Percentiles rank a stretch among this genome's conserved stretches.
Evolutionary conservation across 1,284 basidiomycete species (phyloP).

Genomic region (Meripilus lineatus): DNA sequence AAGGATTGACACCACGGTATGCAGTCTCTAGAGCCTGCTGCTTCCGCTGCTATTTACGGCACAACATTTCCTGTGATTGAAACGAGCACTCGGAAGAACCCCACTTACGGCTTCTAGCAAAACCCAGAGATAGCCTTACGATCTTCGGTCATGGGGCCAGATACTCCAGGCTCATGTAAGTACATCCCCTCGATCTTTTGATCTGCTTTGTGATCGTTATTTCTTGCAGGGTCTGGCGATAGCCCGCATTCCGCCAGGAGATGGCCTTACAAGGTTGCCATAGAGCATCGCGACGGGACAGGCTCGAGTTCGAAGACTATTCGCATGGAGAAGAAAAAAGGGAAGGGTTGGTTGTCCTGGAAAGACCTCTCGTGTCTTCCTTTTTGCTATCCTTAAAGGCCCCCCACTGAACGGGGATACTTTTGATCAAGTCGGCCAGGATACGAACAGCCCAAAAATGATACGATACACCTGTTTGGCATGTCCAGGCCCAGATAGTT

Average conservation of each 20-base stretch:
- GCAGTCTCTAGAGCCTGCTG: slow-evolving; percentile 23
- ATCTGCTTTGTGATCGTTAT: no score
- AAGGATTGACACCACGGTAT: neutral
- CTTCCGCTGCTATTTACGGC: slow-evolving; percentile 31
- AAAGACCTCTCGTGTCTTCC: slow-evolving; percentile 23
- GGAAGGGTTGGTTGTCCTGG: slow-evolving; percentile 33
- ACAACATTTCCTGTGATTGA: slow-evolving; percentile 33
- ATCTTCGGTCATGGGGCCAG: slow-evolving; percentile 37
- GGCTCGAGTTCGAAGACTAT: slow-evolving; percentile 33
- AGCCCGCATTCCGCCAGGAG: slow-evolving; percentile 34
- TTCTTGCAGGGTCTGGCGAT: no score
- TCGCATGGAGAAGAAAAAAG: slow-evolving; percentile 24
- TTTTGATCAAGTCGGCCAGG: slow-evolving; percentile 29
- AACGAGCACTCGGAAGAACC: slow-evolving; percentile 26
- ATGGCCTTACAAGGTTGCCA: slow-evolving; percentile 35
- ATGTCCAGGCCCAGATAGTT: slow-evolving; percentile 39
- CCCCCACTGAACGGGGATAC: neutral
- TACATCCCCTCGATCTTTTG: neutral
- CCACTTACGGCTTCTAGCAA: slow-evolving; percentile 9
- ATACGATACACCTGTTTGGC: slow-evolving; percentile 33
- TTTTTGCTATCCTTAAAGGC: neutral
- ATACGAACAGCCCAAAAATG: slow-evolving; percentile 31
- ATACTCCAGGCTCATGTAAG: slow-evolving; percentile 34
- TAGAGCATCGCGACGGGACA: slow-evolving; percentile 46
- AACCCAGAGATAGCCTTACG: slow-evolving; percentile 31